Evolutionary conservation across 306 rosid species (phyloP), one percentile per base, ranked within the genome.

Genomic region (Lathyrus aphaca): DNA sequence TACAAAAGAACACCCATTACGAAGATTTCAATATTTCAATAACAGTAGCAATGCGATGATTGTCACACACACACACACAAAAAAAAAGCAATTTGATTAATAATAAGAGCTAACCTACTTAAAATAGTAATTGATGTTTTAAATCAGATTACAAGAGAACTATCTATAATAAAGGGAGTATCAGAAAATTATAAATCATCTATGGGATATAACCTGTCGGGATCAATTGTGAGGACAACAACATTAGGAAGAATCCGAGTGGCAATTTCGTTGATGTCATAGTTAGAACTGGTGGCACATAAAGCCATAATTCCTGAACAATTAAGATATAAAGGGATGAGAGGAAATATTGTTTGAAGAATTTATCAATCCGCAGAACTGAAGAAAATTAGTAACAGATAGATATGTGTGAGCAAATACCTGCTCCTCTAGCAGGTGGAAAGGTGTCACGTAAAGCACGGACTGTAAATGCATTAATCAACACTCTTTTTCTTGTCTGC

Each of bases 401-500:
- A 61, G 3, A 39, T 5, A 16, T 60, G 16, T 35, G 32, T 63
- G 73, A 66, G 58, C 37, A 42, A 44, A 72, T 89, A 94, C 99
- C 99, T 84, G 99, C 99, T 83, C 89, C 97, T 71, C 99, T 85
- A 62, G 97, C 97, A 56, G 97, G 99, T 40, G 97, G 85, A 72
- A 95, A 95, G 73, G 91, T 91, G 76, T 95, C 99, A 37, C 97
- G 99, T 73, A 95, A 77, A 61, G 99, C 99, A 79, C 99, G 99
- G 75, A 86, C 97, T 2, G 99, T 95, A 85, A 95, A 95, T 59
- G 99, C 99, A 82, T 95, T 95, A 68, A 91, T 89, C 88, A 95
- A 74, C 71, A 95, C 99, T 86, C 99, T 86, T 80, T 94, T 95
- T 79, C 99, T 89, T 68, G 97, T 95, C 99, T 95, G 88, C 86